Conservation (phyloP, 768 basidiomycete species). For the Phylloporus arenicola region DNA sequence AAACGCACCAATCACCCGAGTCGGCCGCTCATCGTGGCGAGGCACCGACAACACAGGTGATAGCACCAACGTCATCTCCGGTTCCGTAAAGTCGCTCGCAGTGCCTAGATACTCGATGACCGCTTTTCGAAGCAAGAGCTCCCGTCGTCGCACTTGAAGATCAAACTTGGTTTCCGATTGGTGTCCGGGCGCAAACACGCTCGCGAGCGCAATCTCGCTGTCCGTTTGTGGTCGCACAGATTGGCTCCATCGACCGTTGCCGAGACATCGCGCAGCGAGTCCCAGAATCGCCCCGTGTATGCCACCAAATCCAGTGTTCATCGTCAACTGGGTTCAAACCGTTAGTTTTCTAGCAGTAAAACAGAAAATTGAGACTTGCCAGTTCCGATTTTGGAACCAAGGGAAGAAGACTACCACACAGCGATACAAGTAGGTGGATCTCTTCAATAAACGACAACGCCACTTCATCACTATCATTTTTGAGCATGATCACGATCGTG, state of each 20-base stretch:
- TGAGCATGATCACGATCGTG: conserved; percentile 76
- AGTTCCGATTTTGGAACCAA: conserved; percentile 72
- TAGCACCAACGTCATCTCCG: conserved; percentile 65
- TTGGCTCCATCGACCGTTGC: conserved; percentile 52
- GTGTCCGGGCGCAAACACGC: conserved; percentile 49
- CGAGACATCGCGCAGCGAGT: conserved; percentile 68
- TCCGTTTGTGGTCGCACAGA: conserved; percentile 62
- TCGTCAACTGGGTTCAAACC: conserved; percentile 38
- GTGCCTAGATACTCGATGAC: conserved; percentile 64
- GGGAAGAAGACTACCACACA: conserved; percentile 65
- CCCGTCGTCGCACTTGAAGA: conserved; percentile 47
- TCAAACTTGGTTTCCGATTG: conserved; percentile 56
- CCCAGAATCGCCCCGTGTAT: conserved; percentile 76
- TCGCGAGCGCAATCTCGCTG: conserved; percentile 52
- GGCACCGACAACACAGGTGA: conserved; percentile 60
- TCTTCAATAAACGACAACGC: conserved; percentile 70
- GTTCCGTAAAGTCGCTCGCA: conserved; percentile 73
- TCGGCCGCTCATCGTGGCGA: conserved; percentile 50
- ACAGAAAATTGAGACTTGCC: conserved; percentile 39
- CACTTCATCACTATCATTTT: conserved; percentile 61
- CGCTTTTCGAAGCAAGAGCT: conserved; percentile 54
- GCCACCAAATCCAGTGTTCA: conserved; percentile 76
- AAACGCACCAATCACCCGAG: conserved; percentile 53
- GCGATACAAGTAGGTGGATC: conserved; percentile 68
- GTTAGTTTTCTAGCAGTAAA: conserved; percentile 2